Evolutionary conservation across 2,329 filamentous ascomycete genomes (phyloP), one percentile per base, ranked within the genome.

Genomic region (Tolypocladium ovalisporum): DNA sequence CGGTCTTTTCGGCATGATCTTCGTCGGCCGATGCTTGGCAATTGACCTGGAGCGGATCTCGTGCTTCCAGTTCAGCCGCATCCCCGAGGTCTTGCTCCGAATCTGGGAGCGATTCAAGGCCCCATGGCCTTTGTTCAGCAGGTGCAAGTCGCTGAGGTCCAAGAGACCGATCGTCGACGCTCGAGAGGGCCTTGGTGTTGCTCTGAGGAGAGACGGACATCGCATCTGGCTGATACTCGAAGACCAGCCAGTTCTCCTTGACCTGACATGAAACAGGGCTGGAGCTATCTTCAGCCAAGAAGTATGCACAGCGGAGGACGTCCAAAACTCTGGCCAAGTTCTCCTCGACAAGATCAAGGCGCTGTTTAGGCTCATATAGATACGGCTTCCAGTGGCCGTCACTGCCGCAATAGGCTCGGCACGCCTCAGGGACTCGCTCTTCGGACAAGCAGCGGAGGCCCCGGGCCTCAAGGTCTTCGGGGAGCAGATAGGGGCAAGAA

Each of bases 381-480:
- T 72, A 70, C 34, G 74, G 72, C 60, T 79, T 79, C 53, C 66
- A 56, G n/a, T 66, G 67, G 29, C 69, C 70, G 36, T 67, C 64
- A 27, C 71, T 67, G 29, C 62, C 61, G 54, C 68, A 71, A 57
- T 71, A 73, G 19, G 74, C 68, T 56, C 72, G 70, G 57, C 76
- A 79, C 32, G 69, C 68, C 44, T 69, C 62, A 1, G 74, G 73
- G 5, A 79, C 65, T 12, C 64, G 59, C 1, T 71, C 65, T 24
- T 71, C 68, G 49, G 71, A 70, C 22, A 81, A 67, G 3, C 77
- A 73, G 19, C 70, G 68, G 35, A 80, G 65, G 4, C 79, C 78
- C 15, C 75, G 66, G 19, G 74, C 69, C 58, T 77, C 71, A 57
- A 77, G 62, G 57, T 84, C 81, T 63, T 84, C 81, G 0, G 71